A percentile compares a stretch with the other conserved stretches of the same genome.
Conservation (phyloP, 306 rosid species). For the Sechiopsis laciniata region DNA sequence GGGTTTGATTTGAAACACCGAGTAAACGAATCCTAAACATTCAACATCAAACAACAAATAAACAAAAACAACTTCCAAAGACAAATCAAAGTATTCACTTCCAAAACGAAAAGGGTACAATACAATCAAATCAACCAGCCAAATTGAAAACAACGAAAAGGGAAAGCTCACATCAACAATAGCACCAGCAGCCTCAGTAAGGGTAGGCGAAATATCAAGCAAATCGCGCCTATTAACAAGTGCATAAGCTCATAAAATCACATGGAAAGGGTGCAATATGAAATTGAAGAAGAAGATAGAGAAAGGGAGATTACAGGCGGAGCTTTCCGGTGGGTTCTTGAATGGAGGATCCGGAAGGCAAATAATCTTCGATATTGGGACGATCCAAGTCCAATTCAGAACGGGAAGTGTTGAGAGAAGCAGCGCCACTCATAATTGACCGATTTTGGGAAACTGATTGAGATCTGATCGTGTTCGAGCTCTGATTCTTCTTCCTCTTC, state of each 20-base stretch:
- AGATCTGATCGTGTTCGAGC: neutral
- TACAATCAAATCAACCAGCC: neutral
- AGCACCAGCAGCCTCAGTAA: slow-evolving; percentile 98
- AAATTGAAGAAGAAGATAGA: slow-evolving; percentile 20
- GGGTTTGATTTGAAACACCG: slow-evolving; percentile 96
- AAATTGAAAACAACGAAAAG: too few relatives aligned
- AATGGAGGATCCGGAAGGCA: slow-evolving; percentile 74
- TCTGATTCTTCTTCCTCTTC: neutral
- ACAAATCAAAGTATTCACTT: neutral
- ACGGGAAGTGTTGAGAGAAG: slow-evolving; percentile 46
- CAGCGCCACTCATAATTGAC: slow-evolving; percentile 32
- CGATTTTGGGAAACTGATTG: neutral
- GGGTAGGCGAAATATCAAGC: slow-evolving; percentile 75
- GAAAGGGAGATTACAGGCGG: slow-evolving; percentile 43
- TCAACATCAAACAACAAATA: neutral
- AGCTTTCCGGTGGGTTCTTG: slow-evolving; percentile 84
- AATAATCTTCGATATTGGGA: slow-evolving; percentile 91
- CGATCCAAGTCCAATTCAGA: slow-evolving; percentile 83
- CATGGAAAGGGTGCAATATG: neutral
- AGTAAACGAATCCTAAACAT: slow-evolving; percentile 75
- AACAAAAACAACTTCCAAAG: neutral
- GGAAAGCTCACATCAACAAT: slow-evolving; percentile 46
- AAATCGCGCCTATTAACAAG: slow-evolving; percentile 65
- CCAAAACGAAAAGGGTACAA: neutral
- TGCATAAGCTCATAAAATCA: neutral